Base-by-base conservation (phyloP, 164 flowering plant species). In the Chimonanthus salicifolius region DNA sequence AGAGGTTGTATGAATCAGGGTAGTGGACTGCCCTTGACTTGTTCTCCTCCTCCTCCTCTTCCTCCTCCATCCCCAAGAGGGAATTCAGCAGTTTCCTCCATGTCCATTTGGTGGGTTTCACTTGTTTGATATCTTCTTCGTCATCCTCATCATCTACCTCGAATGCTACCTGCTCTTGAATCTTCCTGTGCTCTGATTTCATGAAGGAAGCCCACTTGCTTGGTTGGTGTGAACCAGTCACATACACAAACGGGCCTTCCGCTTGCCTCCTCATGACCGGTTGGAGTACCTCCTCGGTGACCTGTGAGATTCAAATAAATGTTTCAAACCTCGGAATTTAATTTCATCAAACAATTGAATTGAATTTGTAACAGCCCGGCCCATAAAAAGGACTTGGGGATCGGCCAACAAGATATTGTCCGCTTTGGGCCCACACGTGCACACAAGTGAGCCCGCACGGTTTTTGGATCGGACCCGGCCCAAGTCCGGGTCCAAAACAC, bases 1-100 rank as follows among this genome's bases (percentile, higher is more conserved):
- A 90, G 6, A 95, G 71, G 67, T 93, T 93, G 80, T 87, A 90
- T 0, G 94, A 72, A 51, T 89, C 93, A 0, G 89, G 87, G 0
- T 74, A 70, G 62, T 72, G 46, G 0, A 77, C 74, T 1, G 69
- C 48, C 10, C 47, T 49, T 49, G 51, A 9, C 60, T 67, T 4
- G 11, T n/a, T 20, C 20, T 73, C 68, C 73, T 47, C n/a, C 49
- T 54, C 64, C 63, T 54, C 9, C 3, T 62, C 70, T 48, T 74
- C 77, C 7, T 47, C 58, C 49, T 69, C 75, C 2, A 44, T 62
- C 16, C 84, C 81, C 10, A 86, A 68, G 0, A 90, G 7, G 7
- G 84, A 77, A 5, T 48, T 60, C 76, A 92, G 18, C 3, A 94
- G 81, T 76, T 87, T 91, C 83, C 88, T 85, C 86, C 86, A 88